Base-by-base conservation (phyloP, 1,284 basidiomycete species). In the Ganoderma boninense region DNA sequence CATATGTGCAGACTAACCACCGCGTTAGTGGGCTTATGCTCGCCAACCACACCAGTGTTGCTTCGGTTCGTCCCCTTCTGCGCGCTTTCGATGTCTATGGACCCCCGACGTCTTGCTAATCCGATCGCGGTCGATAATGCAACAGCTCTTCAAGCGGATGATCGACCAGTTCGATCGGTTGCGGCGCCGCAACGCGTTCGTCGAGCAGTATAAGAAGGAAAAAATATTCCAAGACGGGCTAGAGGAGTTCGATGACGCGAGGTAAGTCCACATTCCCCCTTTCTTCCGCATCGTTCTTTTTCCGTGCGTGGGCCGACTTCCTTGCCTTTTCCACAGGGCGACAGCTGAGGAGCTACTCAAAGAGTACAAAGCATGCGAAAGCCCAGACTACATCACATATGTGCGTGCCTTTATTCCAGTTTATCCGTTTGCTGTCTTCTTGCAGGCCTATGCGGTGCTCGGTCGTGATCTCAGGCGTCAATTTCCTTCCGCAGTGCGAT, bases 121-220 rank as follows among this genome's bases (percentile, higher is more conserved):
- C 23, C 14, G n/a, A 40, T 38, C 40, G 35, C 43, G 18, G 13
- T 26, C 42, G 20, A 23, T 23, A n/a, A n/a, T n/a, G 26, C 26
- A 11, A 49, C 77, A 97, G 96, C 83, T 98, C 57, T 98, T 99
- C 87, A 97, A 97, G 81, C 91, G 96, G 8, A 98, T 97, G 90
- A 84, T 99, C 66, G 95, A 97, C 80, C 97, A 99, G 80, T 99
- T 96, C 80, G 97, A 99, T 79, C 87, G 91, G 65, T 85, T 99
- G 64, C 85, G 91, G 70, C 95, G 93, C 81, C 88, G 96, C 62
- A 98, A 98, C 78, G 98, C 97, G 1, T 99, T 98, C 82, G 82
- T 99, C 82, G 97, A 99, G 69, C 95, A 97, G 81, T 99, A 99
- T 86, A 98, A 97, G 85, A 97, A 97, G 79, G 97, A 99, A 81